Percentiles rank a stretch among this genome's conserved stretches.
Conservation (phyloP, 2,329 filamentous ascomycete genomes). For the Stachybotrys elegans region DNA sequence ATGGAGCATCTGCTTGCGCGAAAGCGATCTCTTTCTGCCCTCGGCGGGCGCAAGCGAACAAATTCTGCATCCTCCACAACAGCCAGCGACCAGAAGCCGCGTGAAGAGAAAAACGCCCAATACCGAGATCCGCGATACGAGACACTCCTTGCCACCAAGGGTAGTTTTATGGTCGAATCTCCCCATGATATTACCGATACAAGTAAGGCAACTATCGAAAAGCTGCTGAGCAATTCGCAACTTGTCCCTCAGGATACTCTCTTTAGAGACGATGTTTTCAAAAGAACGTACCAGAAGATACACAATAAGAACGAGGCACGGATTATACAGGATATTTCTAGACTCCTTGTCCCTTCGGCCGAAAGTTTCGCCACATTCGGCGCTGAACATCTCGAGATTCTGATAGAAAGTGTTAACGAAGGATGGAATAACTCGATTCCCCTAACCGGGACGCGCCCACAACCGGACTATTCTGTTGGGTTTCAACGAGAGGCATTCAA, state of each 20-base stretch:
- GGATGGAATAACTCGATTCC: conserved; percentile 33
- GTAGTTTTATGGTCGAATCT: conserved; percentile 33
- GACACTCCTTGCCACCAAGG: conserved; percentile 31
- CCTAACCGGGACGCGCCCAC: conserved; percentile 26
- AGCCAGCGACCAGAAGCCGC: conserved; percentile 31
- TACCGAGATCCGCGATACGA: conserved; percentile 31
- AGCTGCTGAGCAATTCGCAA: neutral
- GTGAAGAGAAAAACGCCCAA: conserved; percentile 31
- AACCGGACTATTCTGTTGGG: conserved; percentile 36
- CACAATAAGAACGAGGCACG: conserved; percentile 27
- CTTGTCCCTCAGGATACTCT: conserved; percentile 22
- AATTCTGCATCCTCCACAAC: conserved; percentile 14
- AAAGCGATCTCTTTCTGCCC: conserved; percentile 5
- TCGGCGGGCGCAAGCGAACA: conserved; percentile 4
- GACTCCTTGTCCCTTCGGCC: conserved; percentile 31
- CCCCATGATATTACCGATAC: conserved; percentile 20
- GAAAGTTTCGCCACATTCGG: conserved; percentile 24
- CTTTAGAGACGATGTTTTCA: conserved; percentile 33
- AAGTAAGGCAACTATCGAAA: conserved; percentile 13
- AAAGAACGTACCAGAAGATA: conserved; percentile 25
- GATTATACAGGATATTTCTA: conserved; percentile 30
- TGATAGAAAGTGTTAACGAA: conserved; percentile 32
- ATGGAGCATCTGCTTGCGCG: conserved; percentile 7
- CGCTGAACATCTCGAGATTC: conserved; percentile 7
- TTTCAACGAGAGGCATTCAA: conserved; percentile 35